Conservation (phyloP, 2,329 filamentous ascomycete species). For the Xylaria sp. region DNA sequence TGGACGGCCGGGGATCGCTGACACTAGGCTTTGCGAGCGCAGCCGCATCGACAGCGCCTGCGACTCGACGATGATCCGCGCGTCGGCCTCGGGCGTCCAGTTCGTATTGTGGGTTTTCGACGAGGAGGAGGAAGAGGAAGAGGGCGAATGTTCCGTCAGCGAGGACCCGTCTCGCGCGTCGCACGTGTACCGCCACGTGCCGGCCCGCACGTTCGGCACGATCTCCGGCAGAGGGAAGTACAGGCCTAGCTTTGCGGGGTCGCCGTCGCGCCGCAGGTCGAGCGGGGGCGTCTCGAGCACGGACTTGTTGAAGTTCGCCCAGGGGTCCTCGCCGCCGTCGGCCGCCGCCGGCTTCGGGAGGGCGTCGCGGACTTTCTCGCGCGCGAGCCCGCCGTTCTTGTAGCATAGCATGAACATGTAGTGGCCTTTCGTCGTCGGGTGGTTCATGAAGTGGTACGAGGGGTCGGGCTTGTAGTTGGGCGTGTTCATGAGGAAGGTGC, state of each 20-base stretch:
- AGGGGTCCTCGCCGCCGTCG: constrained; percentile 58
- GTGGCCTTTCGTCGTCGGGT: constrained; percentile 86
- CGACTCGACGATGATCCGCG: constrained; percentile 90
- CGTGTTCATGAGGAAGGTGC: constrained; percentile 97
- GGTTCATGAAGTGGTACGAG: constrained; percentile 97
- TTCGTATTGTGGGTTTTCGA: constrained; percentile 53
- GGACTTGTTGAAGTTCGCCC: constrained; percentile 82
- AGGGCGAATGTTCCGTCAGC: constrained; percentile 51
- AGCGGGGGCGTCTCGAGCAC: constrained; percentile 76
- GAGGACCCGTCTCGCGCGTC: constrained; percentile 65
- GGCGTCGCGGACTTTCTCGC: constrained; percentile 86
- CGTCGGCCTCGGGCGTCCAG: constrained; percentile 74
- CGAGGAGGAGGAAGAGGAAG: constrained; percentile 13
- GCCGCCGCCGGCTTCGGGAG: constrained; percentile 67
- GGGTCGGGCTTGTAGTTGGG: constrained; percentile 90
- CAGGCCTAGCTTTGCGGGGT: constrained; percentile 84
- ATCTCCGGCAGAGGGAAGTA: constrained; percentile 97
- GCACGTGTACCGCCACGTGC: constrained; percentile 84
- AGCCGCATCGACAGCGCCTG: constrained; percentile 92
- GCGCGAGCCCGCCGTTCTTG: constrained; percentile 95
- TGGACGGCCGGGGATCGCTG: constrained; percentile 55
- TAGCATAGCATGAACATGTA: constrained; percentile 99
- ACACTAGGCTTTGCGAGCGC: constrained; percentile 80
- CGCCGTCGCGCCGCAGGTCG: constrained; percentile 63
- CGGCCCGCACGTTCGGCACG: constrained; percentile 87